These are phyloP conservation scores for Coprinellus micaceus DNA, from an alignment of 768 basidiomycete species.

Conservation along the genomic window DNA sequence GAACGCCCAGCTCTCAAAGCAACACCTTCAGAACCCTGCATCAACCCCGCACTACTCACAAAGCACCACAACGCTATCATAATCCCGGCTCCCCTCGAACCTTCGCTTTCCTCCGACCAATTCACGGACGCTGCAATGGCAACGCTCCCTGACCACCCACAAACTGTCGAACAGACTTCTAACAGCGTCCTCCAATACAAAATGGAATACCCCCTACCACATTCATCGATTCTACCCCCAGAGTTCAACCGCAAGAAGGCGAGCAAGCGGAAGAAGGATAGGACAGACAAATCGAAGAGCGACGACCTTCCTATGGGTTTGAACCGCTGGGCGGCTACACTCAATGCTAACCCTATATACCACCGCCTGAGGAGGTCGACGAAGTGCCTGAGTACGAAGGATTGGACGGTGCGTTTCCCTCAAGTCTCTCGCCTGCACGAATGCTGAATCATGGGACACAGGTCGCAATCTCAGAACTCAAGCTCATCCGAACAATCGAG, in stretches of 20 bases:
- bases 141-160: constrained; percentile 11
- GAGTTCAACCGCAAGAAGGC: constrained; percentile 46
- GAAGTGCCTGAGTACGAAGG: constrained; percentile 75
- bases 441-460: constrained; percentile 24
- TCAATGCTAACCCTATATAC: constrained; percentile 75
- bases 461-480: constrained; percentile 78
- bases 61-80: constrained; percentile 22
- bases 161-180: constrained; percentile 17
- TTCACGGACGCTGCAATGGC: constrained; percentile 9
- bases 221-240: constrained; percentile 48
- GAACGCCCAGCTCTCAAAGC: constrained; percentile 1
- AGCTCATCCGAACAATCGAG: constrained; percentile 76
- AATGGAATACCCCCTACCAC: constrained; percentile 51
- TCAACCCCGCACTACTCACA: constrained; percentile 2
- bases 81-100: constrained; percentile 25
- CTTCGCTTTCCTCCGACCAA: constrained; percentile 12
- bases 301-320: constrained; percentile 66
- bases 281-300: constrained; percentile 46
- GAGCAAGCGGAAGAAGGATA: constrained; percentile 14
- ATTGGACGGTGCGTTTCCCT: constrained; percentile 70
- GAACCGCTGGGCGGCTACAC: constrained; percentile 67
- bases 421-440: neutral
- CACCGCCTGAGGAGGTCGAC: constrained; percentile 63
- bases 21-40: neutral
- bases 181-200: constrained; percentile 32